Base-by-base conservation (phyloP, 2,329 filamentous ascomycete genomes). In the Helotiales sp. region DNA sequence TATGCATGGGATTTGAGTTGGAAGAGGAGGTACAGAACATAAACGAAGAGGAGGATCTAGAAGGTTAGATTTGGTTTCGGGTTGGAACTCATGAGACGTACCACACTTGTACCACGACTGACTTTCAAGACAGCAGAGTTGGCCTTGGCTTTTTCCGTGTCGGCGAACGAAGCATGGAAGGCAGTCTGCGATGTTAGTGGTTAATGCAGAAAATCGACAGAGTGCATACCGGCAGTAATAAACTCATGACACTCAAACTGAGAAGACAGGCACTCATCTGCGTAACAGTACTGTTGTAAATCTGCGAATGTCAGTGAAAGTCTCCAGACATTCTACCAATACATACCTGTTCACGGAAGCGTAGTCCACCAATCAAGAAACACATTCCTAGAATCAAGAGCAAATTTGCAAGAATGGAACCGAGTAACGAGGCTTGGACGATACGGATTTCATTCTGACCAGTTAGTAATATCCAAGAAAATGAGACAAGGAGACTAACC, bases 201-300 rank as follows among this genome's bases (percentile, higher is more conserved):
- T 24, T 30, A 20, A 10, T 26, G 26, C 1, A 17, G 11, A 2
- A 30, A 20, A 13, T 17, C 20, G n/a, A 40, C n/a, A 10, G 8
- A 43, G 4, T 15, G 80, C 87, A 73, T 80, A 91, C 90, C 0
- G 94, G 93, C 13, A 97, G 81, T 28, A 97, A 86, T 24, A 97
- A 83, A 82, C 93, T 97, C 80, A 93, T 94, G 68, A 97, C 94
- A 76, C 92, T 94, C 79, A 97, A 80, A 82, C 93, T 96, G 73
- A 97, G 86, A 73, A 97, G 84, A 81, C 93, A 97, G 61, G 94
- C 94, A 77, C 93, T 97, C 93, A 97, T 97, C 78, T 97, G 93
- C 0, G 93, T 97, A 66, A 97, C 93, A 24, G 93, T 97, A 80
- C 89, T 96, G 81, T 97, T 97, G 81, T 97, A 97, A 70, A 97